Percentiles rank a stretch among this genome's conserved stretches.
Evolutionary conservation across 768 basidiomycete genomes (phyloP).

Genomic region (Suillus subalutaceus): DNA sequence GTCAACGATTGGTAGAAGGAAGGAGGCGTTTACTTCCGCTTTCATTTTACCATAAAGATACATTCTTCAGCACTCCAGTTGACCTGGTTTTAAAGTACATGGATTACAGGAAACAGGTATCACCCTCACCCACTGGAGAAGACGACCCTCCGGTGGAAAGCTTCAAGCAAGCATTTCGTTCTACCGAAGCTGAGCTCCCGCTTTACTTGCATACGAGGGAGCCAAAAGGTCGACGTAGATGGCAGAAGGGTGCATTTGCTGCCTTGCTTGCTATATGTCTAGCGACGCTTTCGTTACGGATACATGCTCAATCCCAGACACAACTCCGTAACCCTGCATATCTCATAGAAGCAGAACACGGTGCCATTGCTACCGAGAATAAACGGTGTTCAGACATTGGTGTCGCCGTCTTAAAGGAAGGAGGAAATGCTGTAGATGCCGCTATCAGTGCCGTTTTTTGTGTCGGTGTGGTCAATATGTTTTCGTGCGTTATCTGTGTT

Average conservation of each 20-base stretch:
- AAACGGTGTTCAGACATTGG: constrained; percentile 85
- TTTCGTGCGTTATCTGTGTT: constrained; percentile 58
- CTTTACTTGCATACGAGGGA: background rate
- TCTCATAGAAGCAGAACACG: constrained; percentile 64
- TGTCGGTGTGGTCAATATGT: constrained; percentile 85
- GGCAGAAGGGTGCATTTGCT: constrained; percentile 18
- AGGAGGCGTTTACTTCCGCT: background rate
- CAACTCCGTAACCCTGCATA: constrained; percentile 53
- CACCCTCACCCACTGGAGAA: too few relatives aligned
- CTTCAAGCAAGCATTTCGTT: background rate
- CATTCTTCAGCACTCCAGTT: background rate
- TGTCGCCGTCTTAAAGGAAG: constrained; percentile 70
- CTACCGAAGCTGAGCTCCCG: constrained; percentile 3
- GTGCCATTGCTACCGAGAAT: constrained; percentile 92
- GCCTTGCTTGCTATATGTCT: constrained; percentile 19
- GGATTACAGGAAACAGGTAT: background rate
- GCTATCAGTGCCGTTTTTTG: constrained; percentile 82
- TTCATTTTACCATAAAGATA: background rate
- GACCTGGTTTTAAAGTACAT: background rate
- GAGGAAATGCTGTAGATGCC: constrained; percentile 92
- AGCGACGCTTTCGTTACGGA: constrained; percentile 8
- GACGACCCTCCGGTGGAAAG: background rate
- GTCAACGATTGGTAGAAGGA: background rate
- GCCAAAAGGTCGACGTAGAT: constrained; percentile 8
- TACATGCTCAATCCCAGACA: background rate